These are phyloP conservation scores for Prunus armeniaca DNA, from an alignment of 306 rosid species.

Conservation along the genomic window DNA sequence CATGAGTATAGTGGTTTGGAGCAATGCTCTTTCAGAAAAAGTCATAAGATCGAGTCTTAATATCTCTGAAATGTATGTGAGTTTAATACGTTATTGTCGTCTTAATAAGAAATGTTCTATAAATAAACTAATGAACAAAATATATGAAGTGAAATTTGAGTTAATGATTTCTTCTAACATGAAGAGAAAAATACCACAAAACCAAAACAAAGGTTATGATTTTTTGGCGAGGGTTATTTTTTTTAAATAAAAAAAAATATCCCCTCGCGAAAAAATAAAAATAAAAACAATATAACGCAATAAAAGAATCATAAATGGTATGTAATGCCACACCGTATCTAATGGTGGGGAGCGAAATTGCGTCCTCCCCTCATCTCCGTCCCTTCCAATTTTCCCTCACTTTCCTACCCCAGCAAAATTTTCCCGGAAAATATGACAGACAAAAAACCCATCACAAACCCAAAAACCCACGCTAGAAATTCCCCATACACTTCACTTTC, in stretches of 20 bases:
- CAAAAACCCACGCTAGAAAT: background rate
- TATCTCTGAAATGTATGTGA: accelerated
- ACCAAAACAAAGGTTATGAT: no score
- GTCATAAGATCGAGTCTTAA: accelerated
- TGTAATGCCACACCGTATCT: background rate
- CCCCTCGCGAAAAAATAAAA: no score
- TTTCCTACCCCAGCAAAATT: background rate
- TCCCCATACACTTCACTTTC: slow-evolving; percentile 3
- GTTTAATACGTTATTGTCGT: no score
- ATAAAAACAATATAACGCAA: background rate
- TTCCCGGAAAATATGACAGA: slow-evolving; percentile 11
- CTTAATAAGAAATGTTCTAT: no score
- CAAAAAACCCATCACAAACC: background rate
- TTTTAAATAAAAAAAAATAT: no score
- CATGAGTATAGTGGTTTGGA: no score
- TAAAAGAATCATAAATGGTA: background rate
- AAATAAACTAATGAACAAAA: no score
- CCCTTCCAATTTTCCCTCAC: background rate
- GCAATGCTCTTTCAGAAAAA: accelerated
- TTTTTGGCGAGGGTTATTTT: no score
- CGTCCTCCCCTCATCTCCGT: background rate
- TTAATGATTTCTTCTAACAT: no score
- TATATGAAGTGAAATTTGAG: no score
- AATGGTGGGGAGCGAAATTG: slow-evolving; percentile 13
- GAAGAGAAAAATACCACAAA: no score